Base-by-base conservation (phyloP, 306 rosid species). In the Chamaecrista fasciculata region DNA sequence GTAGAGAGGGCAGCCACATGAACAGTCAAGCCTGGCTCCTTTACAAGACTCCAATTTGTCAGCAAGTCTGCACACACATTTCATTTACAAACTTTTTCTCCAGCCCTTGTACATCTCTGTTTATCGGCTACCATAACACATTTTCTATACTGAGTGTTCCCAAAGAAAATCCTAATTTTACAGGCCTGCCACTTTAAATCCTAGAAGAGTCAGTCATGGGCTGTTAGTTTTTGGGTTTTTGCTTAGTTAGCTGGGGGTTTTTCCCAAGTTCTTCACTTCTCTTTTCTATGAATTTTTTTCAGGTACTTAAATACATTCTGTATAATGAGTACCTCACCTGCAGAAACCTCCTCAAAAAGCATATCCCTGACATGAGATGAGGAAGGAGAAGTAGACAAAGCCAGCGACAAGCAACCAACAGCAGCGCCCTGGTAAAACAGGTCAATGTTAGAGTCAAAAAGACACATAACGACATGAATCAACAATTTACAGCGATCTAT, bases 351-450 rank as follows among this genome's bases (percentile, higher is more conserved):
- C 31, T 79, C 81, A 44, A 19, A 44, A 67, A 94, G 91, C 90
- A 88, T 80, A 75, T 80, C 86, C 75, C 63, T 86, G 59, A 94
- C 85, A 57, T 82, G 86, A 50, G 73, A 66, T 20, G 88, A 88
- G 74, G 92, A 79, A 24, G 93, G 92, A 44, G 96, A 82, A 73
- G 85, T 81, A 78, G 88, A 80, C 53, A 94, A 62, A 33, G 96
- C 92, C 16, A 79, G 71, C 6, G 96, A 79, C 82, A 94, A 85
- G 83, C 97, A 94, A 86, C 96, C 79, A 76, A 88, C 55, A 33
- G 89, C 82, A 83, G 95, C 83, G 64, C 76, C 88, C 98, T 90
- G 78, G 71, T 40, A 69, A 74, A 65, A 68, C 50, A 62, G 29
- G 23, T 60, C 69, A 73, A 37, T 67, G 49, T 75, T 73, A 20